Evolutionary conservation across 345 rosid genomes (phyloP).

Genomic region (Eucalyptus leucophloia): DNA sequence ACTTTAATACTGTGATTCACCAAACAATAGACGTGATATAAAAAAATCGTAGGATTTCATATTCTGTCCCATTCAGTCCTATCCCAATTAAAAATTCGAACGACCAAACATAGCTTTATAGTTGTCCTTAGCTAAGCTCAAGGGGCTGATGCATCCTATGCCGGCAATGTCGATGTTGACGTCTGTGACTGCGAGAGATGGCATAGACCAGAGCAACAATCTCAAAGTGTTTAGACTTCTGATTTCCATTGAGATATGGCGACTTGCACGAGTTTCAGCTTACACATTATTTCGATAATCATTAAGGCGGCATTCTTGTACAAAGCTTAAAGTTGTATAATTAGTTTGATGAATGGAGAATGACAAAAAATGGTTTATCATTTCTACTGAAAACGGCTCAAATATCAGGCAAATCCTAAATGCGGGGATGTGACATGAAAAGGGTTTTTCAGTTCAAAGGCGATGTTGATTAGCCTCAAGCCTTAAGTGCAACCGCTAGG

Average conservation of each 20-base stretch:
- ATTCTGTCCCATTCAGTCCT: fast-evolving
- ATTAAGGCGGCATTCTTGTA: neutral
- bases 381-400: neutral
- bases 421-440: neutral
- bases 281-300: neutral
- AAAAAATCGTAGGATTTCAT: too few relatives aligned
- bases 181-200: neutral
- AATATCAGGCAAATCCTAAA: neutral
- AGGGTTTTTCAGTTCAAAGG: neutral
- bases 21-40: too few relatives aligned
- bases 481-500: neutral
- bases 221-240: neutral
- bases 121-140: neutral
- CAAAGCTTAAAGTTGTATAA: neutral
- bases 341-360: neutral
- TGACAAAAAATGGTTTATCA: neutral
- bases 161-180: neutral
- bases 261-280: neutral
- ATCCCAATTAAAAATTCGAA: fast-evolving
- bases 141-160: neutral
- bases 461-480: neutral
- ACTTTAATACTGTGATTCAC: too few relatives aligned
- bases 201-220: neutral
- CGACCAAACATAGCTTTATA: fast-evolving
- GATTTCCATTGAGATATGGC: neutral